Percentiles rank a stretch among this genome's conserved stretches.
Conservation (phyloP, 768 basidiomycete species). For the Chlorophyllum brunneum region DNA sequence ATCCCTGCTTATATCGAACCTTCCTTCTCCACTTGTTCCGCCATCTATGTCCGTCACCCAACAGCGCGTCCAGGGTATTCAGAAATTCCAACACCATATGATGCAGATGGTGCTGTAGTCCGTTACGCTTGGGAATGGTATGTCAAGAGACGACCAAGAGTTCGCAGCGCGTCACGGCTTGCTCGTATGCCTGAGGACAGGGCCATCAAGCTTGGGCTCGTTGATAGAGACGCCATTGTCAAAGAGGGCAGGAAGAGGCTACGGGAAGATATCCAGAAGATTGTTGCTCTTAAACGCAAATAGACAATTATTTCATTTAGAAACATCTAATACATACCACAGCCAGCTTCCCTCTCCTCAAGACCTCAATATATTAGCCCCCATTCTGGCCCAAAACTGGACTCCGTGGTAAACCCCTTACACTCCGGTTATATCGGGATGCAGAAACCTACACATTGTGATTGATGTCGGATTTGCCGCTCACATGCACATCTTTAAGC, state of each 20-base stretch:
- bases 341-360: too few relatives aligned
- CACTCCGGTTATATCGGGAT: too few relatives aligned
- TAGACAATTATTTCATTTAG: constrained; percentile 1
- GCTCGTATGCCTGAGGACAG: constrained; percentile 68
- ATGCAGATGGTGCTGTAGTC: constrained; percentile 91
- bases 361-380: too few relatives aligned
- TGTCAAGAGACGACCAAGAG: constrained; percentile 60
- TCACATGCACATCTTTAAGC: too few relatives aligned
- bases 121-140: constrained; percentile 98
- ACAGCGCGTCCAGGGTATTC: constrained; percentile 95
- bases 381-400: too few relatives aligned
- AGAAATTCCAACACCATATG: constrained; percentile 94
- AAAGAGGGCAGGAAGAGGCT: constrained; percentile 21
- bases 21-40: constrained; percentile 85
- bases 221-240: constrained; percentile 19
- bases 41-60: constrained; percentile 91
- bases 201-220: constrained; percentile 32
- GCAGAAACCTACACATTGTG: too few relatives aligned
- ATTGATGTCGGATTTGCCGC: too few relatives aligned
- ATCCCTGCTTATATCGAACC: constrained; percentile 70
- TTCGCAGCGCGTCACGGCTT: constrained; percentile 60
- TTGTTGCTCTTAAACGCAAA: constrained; percentile 9
- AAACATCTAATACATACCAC: constrained; percentile 3
- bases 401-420: too few relatives aligned
- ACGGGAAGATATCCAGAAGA: constrained; percentile 21